Evolutionary conservation across 2,329 filamentous ascomycete genomes (phyloP).

Genomic region (Penicillium sp.): DNA sequence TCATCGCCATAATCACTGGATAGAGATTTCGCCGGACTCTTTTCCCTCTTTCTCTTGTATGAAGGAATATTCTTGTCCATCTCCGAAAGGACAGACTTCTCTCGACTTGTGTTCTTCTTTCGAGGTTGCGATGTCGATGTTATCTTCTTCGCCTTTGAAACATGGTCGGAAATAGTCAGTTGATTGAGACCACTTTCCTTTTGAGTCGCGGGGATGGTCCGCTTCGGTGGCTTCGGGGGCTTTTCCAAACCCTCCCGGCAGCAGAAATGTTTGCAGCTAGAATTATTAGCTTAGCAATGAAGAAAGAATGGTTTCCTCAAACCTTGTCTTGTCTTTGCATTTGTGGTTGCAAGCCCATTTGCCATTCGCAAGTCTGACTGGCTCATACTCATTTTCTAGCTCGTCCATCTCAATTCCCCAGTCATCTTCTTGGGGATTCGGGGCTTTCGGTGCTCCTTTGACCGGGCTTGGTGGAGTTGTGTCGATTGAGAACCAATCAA

Average conservation of each 20-base stretch:
- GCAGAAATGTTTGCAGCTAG: constrained; percentile 67
- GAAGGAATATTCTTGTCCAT: not conserved
- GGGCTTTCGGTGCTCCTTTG: not conserved
- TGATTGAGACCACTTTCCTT: constrained; percentile 30
- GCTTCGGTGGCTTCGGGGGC: constrained; percentile 49
- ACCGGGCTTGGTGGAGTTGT: constrained; percentile 9
- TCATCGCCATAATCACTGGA: constrained; percentile 37
- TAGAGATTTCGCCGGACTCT: constrained; percentile 3
- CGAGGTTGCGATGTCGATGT: not conserved
- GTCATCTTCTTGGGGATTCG: constrained; percentile 4
- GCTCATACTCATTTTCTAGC: constrained; percentile 32
- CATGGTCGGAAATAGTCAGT: constrained; percentile 20
- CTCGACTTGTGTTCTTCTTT: not conserved
- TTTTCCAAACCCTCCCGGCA: constrained; percentile 70
- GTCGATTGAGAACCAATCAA: constrained; percentile 23
- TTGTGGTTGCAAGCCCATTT: constrained; percentile 72
- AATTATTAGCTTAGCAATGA: constrained; percentile 30
- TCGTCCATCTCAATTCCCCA: constrained; percentile 9
- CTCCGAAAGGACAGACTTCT: not conserved
- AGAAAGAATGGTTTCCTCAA: not conserved
- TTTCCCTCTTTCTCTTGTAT: not conserved
- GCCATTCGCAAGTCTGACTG: constrained; percentile 62
- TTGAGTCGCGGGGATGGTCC: constrained; percentile 8
- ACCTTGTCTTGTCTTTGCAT: constrained; percentile 60
- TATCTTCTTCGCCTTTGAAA: not conserved